Evolutionary conservation across 2,329 filamentous ascomycete genomes (phyloP), one percentile per base, ranked within the genome.

Genomic region (Dendryphion nanum): DNA sequence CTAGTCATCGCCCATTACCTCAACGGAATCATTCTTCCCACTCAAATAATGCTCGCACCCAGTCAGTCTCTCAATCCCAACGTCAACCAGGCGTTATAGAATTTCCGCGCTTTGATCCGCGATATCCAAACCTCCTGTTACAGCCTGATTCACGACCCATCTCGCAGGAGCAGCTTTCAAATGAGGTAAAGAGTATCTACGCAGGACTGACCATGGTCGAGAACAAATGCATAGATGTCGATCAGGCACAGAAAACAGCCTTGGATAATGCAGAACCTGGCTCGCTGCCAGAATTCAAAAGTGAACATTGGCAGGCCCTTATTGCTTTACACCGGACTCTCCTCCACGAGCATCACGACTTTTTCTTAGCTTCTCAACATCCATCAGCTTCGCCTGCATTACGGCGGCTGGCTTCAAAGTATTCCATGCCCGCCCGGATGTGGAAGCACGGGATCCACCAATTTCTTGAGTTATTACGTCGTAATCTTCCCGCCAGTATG

Each of bases 391-490:
- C 77, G 17, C 74, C 75, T 0, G 79, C 83, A 0, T 61, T 97
- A 0, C 75, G 78, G 3, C 72, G 79, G 0, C 64, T 96, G 0
- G 84, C 89, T 0, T 76, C 77, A 0, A 93, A 93, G 44, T 95
- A 95, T 51, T 82, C 82, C 0, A 96, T 97, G 88, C 90, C 91
- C 0, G 89, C 87, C 0, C 74, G 91, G 0, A 93, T 97, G 86
- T 97, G 93, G 93, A 77, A 88, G 0, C 87, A 95, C 51, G 91
- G 87, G 0, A 96, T 97, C 3, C 89, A 94, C 57, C 83, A 81
- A 0, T 93, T 93, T 40, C 72, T 95, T 0, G 88, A 95, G 48
- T 62, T 94, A 0, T 52, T 68, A 4, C 57, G 63, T 0, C 81
- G 87, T 47, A 78, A 83, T 2, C 69, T 95, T 0, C 91, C 90